Percentiles rank a stretch among this genome's conserved stretches.
phyloP scores from a whole-genome alignment of 495 filamentous ascomycete species.

The Collariella sp. region DNA sequence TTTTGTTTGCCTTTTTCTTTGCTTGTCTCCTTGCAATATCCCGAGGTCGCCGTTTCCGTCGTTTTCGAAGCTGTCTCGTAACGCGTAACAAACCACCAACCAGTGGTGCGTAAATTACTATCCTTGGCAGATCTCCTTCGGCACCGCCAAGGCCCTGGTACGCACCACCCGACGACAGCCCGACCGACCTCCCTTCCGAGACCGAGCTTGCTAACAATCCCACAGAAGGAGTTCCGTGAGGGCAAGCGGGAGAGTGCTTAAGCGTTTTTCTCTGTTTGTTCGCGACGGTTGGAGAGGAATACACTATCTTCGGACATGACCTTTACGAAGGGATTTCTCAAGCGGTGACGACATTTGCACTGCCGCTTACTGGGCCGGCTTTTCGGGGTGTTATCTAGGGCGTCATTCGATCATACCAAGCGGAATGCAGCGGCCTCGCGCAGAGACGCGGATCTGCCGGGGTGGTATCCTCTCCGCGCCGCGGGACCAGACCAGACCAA shows the following conservation, averaged over 20 bases:
- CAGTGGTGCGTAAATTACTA: too few species aligned
- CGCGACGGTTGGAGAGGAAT: constrained; percentile 9
- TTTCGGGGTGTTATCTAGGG: constrained; percentile 31
- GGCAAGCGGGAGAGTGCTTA: constrained; percentile 90
- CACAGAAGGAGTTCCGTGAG: constrained; percentile 94
- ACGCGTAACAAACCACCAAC: too few species aligned
- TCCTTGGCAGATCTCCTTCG: constrained; percentile 36
- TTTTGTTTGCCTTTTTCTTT: too few species aligned
- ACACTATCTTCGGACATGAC: constrained; percentile 23
- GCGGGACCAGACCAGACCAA: background rate
- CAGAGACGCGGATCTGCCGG: constrained; percentile 18
- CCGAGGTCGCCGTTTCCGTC: too few species aligned
- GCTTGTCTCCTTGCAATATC: too few species aligned
- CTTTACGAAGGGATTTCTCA: constrained; percentile 24
- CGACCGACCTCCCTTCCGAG: background rate
- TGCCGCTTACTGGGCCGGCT: constrained; percentile 19
- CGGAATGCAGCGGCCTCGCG: constrained; percentile 25
- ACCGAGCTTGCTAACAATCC: constrained; percentile 36
- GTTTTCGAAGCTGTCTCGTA: too few species aligned
- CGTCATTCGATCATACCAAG: constrained; percentile 21
- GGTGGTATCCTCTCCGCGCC: constrained; percentile 9
- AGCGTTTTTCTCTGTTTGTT: constrained; percentile 29
- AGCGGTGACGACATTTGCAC: constrained; percentile 18
- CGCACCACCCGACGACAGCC: constrained; percentile 29
- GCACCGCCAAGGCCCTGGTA: constrained; percentile 96